These are phyloP conservation scores for Aspergillus homomorphus DNA, from an alignment of 495 filamentous ascomycete species.

Conservation along the genomic window DNA sequence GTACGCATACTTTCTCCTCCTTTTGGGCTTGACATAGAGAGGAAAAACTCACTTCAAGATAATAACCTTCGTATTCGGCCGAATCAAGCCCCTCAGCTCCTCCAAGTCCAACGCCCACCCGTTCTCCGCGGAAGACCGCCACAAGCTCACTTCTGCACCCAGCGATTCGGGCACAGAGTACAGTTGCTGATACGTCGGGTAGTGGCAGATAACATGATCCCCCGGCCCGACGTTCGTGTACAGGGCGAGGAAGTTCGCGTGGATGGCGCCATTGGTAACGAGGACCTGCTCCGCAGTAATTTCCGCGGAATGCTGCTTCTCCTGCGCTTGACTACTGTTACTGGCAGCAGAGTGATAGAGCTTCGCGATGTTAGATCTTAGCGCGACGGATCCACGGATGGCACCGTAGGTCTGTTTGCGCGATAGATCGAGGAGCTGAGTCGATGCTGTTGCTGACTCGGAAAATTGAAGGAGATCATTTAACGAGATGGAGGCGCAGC, in stretches of 20 bases:
- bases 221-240: constrained; percentile 74
- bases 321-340: neutral
- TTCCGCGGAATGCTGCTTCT: neutral
- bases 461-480: constrained; percentile 62
- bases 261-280: constrained; percentile 78
- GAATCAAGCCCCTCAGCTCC: constrained; percentile 65
- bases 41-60: constrained; percentile 54
- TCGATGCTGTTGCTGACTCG: constrained; percentile 38
- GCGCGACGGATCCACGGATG: constrained; percentile 64
- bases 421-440: constrained; percentile 40
- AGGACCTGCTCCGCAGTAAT: constrained; percentile 58
- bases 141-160: constrained; percentile 77
- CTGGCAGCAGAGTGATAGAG: constrained; percentile 57
- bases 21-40: neutral
- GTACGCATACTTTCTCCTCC: constrained; percentile 42
- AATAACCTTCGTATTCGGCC: constrained; percentile 72
- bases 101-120: constrained; percentile 65
- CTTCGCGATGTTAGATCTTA: constrained; percentile 60
- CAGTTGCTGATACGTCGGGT: constrained; percentile 87
- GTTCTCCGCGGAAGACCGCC: constrained; percentile 65
- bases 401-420: constrained; percentile 65
- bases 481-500: constrained; percentile 76
- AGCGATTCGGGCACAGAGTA: constrained; percentile 73
- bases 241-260: constrained; percentile 75
- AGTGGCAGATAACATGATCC: constrained; percentile 86